phyloP scores from a whole-genome alignment of 441 rosid species.

The Geranium incanum region DNA sequence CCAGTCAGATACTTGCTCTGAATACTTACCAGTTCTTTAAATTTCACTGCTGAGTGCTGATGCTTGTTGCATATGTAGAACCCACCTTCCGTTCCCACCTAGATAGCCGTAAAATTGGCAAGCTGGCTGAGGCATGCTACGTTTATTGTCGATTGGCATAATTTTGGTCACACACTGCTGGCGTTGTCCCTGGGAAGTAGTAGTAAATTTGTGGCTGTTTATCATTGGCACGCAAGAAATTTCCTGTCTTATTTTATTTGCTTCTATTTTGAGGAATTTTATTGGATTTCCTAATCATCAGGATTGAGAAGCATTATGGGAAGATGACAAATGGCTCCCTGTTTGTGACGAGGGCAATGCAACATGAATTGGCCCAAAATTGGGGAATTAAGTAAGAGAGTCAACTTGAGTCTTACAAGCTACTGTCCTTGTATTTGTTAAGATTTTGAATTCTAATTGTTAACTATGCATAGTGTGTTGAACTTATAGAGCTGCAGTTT shows the following conservation, averaged over 20 bases:
- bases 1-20: slow-evolving; percentile 2
- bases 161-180: slow-evolving; percentile 87
- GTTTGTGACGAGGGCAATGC: slow-evolving; percentile 93
- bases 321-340: slow-evolving; percentile 78
- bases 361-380: slow-evolving; percentile 86
- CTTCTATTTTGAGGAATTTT: not conserved
- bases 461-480: slow-evolving; percentile 21
- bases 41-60: not conserved
- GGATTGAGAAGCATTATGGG: slow-evolving; percentile 81
- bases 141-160: slow-evolving; percentile 90
- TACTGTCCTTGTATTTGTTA: slow-evolving; percentile 11
- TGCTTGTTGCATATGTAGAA: slow-evolving; percentile 41
- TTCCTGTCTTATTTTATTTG: slow-evolving; percentile 7
- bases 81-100: slow-evolving; percentile 93
- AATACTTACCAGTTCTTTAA: not conserved
- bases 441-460: slow-evolving; percentile 15
- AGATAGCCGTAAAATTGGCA: slow-evolving; percentile 85
- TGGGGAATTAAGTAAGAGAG: slow-evolving; percentile 87
- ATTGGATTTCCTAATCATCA: slow-evolving; percentile 21
- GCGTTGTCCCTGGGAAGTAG: slow-evolving; percentile 82
- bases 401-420: slow-evolving; percentile 21
- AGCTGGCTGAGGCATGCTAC: slow-evolving; percentile 66
- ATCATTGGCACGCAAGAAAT: slow-evolving; percentile 51
- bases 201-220: slow-evolving; percentile 64
- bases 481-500: slow-evolving; percentile 54